Percentiles rank a stretch among this genome's conserved stretches.
Conservation (phyloP, 2,329 filamentous ascomycete genomes). For the Penicillium frequentans region DNA sequence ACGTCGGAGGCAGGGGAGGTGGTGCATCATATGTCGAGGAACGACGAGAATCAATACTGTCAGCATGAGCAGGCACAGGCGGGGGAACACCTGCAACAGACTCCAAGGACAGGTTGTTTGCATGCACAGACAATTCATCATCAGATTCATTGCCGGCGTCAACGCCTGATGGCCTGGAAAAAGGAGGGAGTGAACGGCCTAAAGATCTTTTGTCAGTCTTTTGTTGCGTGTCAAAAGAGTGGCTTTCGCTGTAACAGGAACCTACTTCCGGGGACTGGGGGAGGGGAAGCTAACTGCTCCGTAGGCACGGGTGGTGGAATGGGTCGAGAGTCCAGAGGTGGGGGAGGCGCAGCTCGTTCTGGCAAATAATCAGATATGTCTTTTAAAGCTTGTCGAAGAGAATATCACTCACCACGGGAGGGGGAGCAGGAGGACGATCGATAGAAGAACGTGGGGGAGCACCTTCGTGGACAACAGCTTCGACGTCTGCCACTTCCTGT, state of each 20-base stretch:
- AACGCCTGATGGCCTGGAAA: constrained; percentile 60
- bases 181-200: constrained; percentile 65
- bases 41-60: constrained; percentile 39
- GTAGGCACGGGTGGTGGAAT: constrained; percentile 37
- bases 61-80: constrained; percentile 48
- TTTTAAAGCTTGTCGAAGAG: neutral
- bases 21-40: constrained; percentile 46
- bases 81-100: constrained; percentile 48
- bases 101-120: constrained; percentile 45
- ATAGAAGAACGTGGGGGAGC: constrained; percentile 35
- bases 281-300: constrained; percentile 36
- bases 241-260: constrained; percentile 14
- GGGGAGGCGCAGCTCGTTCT: constrained; percentile 49
- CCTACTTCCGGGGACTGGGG: constrained; percentile 57
- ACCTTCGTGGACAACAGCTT: constrained; percentile 47
- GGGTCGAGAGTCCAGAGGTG: constrained; percentile 42
- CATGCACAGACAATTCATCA: constrained; percentile 71
- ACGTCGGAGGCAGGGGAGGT: constrained; percentile 35
- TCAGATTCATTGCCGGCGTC: constrained; percentile 83
- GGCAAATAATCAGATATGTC: neutral
- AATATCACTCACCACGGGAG: constrained; percentile 52
- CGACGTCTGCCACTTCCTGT: constrained; percentile 55
- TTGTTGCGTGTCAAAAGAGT: neutral
- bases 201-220: neutral
- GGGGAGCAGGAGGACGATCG: constrained; percentile 45